Evolutionary conservation across 768 basidiomycete species (phyloP), one percentile per base, ranked within the genome.

Genomic region (Chalciporus sphaerocephalus): DNA sequence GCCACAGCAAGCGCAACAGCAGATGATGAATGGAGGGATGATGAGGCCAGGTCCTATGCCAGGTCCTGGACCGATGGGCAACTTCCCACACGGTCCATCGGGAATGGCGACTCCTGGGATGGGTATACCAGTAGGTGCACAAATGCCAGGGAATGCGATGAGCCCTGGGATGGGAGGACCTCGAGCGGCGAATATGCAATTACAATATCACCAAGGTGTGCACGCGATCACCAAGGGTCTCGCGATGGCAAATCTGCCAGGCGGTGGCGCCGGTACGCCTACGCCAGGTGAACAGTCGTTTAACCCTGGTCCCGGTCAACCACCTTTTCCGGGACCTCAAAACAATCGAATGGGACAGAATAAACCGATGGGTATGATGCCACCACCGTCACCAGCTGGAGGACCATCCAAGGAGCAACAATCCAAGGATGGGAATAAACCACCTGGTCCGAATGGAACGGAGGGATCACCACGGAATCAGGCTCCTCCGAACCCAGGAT

Each of bases 301-400:
- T 56, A 58, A 59, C 52, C 50, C 44, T 1, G 68, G 58, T 12
- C 67, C 48, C 43, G 64, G 64, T 16, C 68, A 68, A 39, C 54
- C 52, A n/a, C 59, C 62, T 10, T 70, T 70, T 40, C 46, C 65
- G 53, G 48, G 68, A 44, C 41, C 67, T 17, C 57, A 64, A 66
- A 48, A 64, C 64, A 48, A 48, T 50, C 55, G 58, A 44, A 30
- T 56, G 53, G 67, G 50, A 20, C 69, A 58, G 52, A 46, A 34
- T 23, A 71, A 70, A 42, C 58, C 68, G 1, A 73, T 70, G 67
- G 62, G 59, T 13, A 79, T 77, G 75, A 68, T 72, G 61, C 55
- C 59, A n/a, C 78, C 78, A 0, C 79, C 78, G 5, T 79, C 79
- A 5, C 76, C 80, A 32, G 72, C 69, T 1, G 53, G 58, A 39